A percentile compares a stretch with the other conserved stretches of the same genome.
Conservation (phyloP, 495 filamentous ascomycete species). For the Aspergillus ellipticus region DNA sequence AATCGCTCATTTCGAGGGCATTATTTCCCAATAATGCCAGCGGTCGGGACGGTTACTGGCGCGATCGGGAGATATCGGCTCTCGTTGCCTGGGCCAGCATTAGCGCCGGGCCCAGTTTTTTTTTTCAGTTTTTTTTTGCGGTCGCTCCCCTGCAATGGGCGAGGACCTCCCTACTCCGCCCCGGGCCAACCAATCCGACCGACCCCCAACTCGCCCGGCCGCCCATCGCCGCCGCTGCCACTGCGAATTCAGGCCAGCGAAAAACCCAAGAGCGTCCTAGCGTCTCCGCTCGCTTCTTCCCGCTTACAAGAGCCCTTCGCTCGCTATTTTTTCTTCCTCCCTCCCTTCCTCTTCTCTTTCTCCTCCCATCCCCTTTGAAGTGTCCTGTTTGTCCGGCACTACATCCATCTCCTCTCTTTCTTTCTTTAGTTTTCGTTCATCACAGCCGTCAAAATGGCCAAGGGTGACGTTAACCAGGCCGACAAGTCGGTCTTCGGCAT, state of each 20-base stretch:
- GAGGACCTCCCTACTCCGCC: conserved; percentile 3
- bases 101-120: conserved; percentile 26
- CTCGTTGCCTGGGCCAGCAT: conserved; percentile 26
- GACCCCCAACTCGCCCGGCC: neutral
- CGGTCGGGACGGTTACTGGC: conserved; percentile 22
- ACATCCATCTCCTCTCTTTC: conserved; percentile 40
- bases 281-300: conserved; percentile 40
- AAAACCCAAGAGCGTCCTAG: conserved; percentile 23
- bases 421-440: conserved; percentile 35
- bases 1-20: neutral
- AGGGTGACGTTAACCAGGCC: conserved; percentile 47
- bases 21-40: neutral
- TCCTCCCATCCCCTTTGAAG: conserved; percentile 34
- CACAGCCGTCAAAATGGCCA: conserved; percentile 48
- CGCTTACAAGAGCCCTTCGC: conserved; percentile 41
- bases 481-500: conserved; percentile 90
- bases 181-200: neutral
- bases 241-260: conserved; percentile 11
- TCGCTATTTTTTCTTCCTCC: conserved; percentile 37
- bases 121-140: conserved; percentile 14
- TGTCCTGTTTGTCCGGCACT: conserved; percentile 40
- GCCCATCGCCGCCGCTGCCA: conserved; percentile 10
- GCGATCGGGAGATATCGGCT: conserved; percentile 47
- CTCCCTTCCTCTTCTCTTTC: conserved; percentile 32
- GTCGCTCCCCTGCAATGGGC: conserved; percentile 8